phyloP scores from a whole-genome alignment of 176 grass and related monocot genomes.

The Oryza meyeriana region DNA sequence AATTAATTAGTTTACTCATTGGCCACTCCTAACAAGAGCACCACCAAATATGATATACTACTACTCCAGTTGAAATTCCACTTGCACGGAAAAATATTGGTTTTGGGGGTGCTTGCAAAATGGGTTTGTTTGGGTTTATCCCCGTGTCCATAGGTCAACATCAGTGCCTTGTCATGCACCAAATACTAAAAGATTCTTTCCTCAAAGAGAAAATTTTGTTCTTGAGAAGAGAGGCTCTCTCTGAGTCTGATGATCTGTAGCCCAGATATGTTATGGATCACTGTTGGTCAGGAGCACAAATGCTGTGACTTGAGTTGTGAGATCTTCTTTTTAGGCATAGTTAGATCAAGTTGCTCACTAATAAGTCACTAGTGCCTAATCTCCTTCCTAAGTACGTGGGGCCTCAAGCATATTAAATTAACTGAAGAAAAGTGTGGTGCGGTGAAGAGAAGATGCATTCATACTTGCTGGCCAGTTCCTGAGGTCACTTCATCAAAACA shows the following conservation, averaged over 20 bases:
- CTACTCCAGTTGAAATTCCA: slow-evolving; percentile 25
- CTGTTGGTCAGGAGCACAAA: slow-evolving; percentile 16
- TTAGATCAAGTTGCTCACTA: slow-evolving; percentile 17
- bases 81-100: slow-evolving; percentile 33
- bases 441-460: slow-evolving; percentile 19
- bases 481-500: slow-evolving; percentile 14
- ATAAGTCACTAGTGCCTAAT: slow-evolving; percentile 35
- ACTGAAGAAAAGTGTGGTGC: neutral
- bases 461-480: slow-evolving; percentile 11
- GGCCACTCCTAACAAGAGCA: slow-evolving; percentile 35
- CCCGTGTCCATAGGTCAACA: slow-evolving; percentile 46
- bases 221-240: neutral
- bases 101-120: slow-evolving; percentile 26
- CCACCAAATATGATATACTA: slow-evolving; percentile 10
- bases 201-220: slow-evolving; percentile 14
- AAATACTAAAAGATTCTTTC: slow-evolving; percentile 44
- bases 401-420: slow-evolving; percentile 23
- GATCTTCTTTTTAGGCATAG: too few species aligned
- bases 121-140: slow-evolving; percentile 58
- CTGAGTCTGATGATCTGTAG: neutral
- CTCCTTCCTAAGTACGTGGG: slow-evolving; percentile 33
- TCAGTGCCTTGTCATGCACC: slow-evolving; percentile 57
- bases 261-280: neutral
- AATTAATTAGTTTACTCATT: slow-evolving; percentile 17
- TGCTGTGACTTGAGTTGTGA: neutral